Base-by-base conservation (phyloP, 805 yeast genomes). In the Kazachstania kunashirensis region DNA sequence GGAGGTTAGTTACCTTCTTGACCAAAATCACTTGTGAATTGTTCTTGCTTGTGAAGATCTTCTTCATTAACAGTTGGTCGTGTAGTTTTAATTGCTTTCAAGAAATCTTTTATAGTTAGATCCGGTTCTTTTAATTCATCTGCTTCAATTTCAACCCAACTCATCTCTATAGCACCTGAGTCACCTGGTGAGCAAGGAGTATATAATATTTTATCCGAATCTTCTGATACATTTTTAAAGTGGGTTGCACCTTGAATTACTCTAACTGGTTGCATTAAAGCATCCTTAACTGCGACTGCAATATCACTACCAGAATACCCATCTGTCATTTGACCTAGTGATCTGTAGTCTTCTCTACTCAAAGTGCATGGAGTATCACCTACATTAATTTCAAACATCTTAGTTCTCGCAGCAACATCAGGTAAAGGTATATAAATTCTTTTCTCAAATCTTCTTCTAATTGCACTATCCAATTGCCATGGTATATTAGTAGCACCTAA, bases 181-280 rank as follows among this genome's bases (percentile, higher is more conserved):
- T 84, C 96, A n/a, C 99, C 99, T 0, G 99, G 99, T 0, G 96
- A 86, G 55, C 98, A 92, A 1, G 98, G 98, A 12, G 88, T 83
- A 34, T 75, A 70, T 55, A 75, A 77, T 19, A 59, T 48, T 8
- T 31, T 24, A 1, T 57, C 58, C 10, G 61, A 51, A 21, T 61
- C 65, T 19, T 63, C 66, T 3, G 63, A 70, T 6, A 68, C 66
- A 42, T 71, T 68, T 55, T 81, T 82, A 67, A 92, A 92, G 66
- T 92, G 98, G 0, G 98, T 92, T 0, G 98, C 96, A 53, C 75
- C 79, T 61, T 89, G 97, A 44, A 92, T 85, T 56, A 85, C 86
- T 50, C 98, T 73, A 41, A 92, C 85, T 2, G 99, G 98, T 60
- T 89, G 94, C 98, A 92, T 92, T 48, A 92, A 67, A 0, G 97